These are phyloP conservation scores for Xylaria sp. DNA, from an alignment of 2,329 filamentous ascomycete genomes.

Conservation along the genomic window DNA sequence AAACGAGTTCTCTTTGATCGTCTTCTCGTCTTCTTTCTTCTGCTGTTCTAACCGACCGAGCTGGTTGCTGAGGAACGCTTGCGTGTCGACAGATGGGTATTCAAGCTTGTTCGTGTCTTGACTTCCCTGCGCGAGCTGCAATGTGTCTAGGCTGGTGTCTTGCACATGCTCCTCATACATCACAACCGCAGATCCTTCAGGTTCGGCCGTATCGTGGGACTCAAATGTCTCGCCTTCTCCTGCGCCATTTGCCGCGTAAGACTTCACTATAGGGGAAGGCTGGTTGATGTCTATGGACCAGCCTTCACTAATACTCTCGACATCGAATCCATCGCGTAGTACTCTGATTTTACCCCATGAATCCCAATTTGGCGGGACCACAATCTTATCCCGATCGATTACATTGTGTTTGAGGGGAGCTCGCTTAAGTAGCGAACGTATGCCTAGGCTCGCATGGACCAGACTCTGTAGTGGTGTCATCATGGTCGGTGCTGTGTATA, in stretches of 20 bases:
- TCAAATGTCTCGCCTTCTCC: constrained; percentile 45
- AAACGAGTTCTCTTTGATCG: constrained; percentile 48
- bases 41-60: constrained; percentile 76
- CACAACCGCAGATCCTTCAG: constrained; percentile 71
- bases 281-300: constrained; percentile 88
- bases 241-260: constrained; percentile 39
- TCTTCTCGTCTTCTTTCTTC: constrained; percentile 64
- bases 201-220: constrained; percentile 50
- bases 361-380: constrained; percentile 97
- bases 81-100: constrained; percentile 76
- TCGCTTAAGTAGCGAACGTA: constrained; percentile 83
- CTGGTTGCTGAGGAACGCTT: constrained; percentile 80
- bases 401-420: constrained; percentile 88
- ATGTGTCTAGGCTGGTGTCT: constrained; percentile 73
- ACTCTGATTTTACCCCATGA: constrained; percentile 98
- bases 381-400: constrained; percentile 91
- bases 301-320: constrained; percentile 82
- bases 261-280: constrained; percentile 52
- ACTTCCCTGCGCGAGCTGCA: constrained; percentile 63
- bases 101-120: constrained; percentile 63
- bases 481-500: constrained; percentile 83
- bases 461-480: constrained; percentile 81
- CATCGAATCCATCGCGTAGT: constrained; percentile 89
- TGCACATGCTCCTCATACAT: constrained; percentile 83
- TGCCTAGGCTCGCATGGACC: constrained; percentile 85